Conservation (phyloP, 345 rosid genomes). For the Aethionema arabicum region DNA sequence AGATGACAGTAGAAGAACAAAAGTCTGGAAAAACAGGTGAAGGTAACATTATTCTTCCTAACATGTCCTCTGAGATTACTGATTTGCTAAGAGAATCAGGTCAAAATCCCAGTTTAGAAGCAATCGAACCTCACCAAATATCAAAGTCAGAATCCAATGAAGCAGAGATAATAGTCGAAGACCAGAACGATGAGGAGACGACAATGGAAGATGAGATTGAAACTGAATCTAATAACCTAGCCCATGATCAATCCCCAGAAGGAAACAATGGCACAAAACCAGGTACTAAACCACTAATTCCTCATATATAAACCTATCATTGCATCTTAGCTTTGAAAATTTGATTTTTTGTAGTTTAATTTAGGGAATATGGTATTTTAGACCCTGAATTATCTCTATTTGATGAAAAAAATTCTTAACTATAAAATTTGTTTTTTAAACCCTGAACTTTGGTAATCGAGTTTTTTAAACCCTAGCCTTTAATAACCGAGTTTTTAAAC, state of each 20-base stretch:
- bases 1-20: conserved; percentile 33
- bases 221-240: conserved; percentile 31
- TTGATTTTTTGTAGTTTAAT: too few species aligned
- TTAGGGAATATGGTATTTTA: too few species aligned
- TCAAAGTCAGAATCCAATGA: conserved; percentile 26
- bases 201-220: conserved; percentile 29
- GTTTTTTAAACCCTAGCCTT: too few species aligned
- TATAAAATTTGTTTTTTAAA: too few species aligned
- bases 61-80: conserved; percentile 33
- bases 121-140: conserved; percentile 25
- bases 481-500: too few species aligned
- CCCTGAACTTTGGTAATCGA: too few species aligned
- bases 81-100: conserved; percentile 36
- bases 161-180: conserved; percentile 29
- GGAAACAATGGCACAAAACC: conserved; percentile 24
- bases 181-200: conserved; percentile 29
- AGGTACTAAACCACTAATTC: conserved; percentile 22
- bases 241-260: conserved; percentile 20
- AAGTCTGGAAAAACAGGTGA: conserved; percentile 40
- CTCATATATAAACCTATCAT: conserved; percentile 15
- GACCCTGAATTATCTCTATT: too few species aligned
- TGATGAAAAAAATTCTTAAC: too few species aligned
- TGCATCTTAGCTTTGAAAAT: background rate
- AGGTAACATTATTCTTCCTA: conserved; percentile 35
- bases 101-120: conserved; percentile 34